Conservation (phyloP, 495 filamentous ascomycete species). For the Xylaria intraflava region DNA sequence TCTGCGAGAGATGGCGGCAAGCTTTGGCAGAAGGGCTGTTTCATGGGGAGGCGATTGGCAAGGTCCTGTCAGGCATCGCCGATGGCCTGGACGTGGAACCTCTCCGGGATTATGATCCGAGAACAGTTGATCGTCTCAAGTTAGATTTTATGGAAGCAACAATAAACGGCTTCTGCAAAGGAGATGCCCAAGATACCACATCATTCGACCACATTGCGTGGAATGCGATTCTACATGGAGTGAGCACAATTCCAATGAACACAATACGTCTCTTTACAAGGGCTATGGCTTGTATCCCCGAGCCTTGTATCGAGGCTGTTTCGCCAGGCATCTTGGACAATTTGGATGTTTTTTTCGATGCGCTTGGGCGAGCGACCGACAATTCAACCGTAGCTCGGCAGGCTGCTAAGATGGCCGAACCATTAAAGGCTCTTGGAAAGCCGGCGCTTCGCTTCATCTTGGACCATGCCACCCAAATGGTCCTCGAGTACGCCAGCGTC, state of each 20-base stretch:
- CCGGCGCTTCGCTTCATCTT: constrained; percentile 11
- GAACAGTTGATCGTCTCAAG: neutral
- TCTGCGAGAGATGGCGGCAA: constrained; percentile 18
- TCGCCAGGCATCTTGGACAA: constrained; percentile 11
- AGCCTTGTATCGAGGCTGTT: constrained; percentile 5
- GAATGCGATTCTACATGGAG: constrained; percentile 12
- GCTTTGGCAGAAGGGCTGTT: constrained; percentile 7
- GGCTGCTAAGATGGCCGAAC: constrained; percentile 17
- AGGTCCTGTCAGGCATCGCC: constrained; percentile 17
- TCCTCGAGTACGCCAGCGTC: constrained; percentile 8
- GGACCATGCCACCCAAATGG: constrained; percentile 10
- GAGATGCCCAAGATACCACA: neutral
- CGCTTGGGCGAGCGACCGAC: neutral
- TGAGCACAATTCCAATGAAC: constrained; percentile 18
- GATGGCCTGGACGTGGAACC: constrained; percentile 1
- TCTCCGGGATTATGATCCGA: neutral
- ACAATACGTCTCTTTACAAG: constrained; percentile 10
- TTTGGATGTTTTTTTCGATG: constrained; percentile 9
- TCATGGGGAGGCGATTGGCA: constrained; percentile 9
- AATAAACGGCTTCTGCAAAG: constrained; percentile 13
- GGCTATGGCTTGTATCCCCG: constrained; percentile 18
- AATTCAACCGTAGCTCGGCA: constrained; percentile 11
- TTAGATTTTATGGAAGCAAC: constrained; percentile 18
- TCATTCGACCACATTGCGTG: constrained; percentile 12
- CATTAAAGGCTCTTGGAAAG: constrained; percentile 11